Conservation (phyloP, 208 protist genomes). For the Trypanosoma melophagium region DNA sequence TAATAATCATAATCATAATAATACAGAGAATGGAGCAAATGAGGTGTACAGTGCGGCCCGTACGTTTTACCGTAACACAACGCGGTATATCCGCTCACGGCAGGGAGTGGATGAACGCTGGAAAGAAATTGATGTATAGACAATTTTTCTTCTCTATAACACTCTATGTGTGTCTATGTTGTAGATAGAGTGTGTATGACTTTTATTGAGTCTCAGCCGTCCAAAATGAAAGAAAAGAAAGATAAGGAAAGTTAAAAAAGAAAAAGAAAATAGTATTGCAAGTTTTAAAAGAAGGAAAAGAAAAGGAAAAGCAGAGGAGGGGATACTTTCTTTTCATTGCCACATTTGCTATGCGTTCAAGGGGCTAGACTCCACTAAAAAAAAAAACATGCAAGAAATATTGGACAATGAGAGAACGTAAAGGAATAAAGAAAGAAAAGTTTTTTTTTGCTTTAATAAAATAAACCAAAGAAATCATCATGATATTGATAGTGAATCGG, state of each 20-base stretch:
- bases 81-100: slow-evolving; percentile 68
- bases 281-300: not conserved
- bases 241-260: slow-evolving; percentile 1
- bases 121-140: slow-evolving; percentile 69
- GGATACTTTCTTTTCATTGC: not conserved
- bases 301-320: not conserved
- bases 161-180: not conserved
- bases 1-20: not conserved
- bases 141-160: not conserved
- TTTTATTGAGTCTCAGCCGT: not conserved
- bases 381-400: not conserved
- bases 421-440: no score
- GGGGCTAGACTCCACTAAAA: not conserved
- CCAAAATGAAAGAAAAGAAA: not conserved
- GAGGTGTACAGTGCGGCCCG: slow-evolving; percentile 34
- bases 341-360: not conserved
- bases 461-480: no score
- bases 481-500: no score
- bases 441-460: no score
- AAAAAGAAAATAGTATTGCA: not conserved
- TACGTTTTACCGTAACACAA: slow-evolving; percentile 67
- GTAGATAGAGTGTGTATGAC: no score
- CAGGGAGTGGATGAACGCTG: slow-evolving; percentile 61
- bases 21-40: slow-evolving; percentile 1
- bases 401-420: not conserved